Conservation (phyloP, 2,329 filamentous ascomycete species). For the Aspergillus sp. region DNA sequence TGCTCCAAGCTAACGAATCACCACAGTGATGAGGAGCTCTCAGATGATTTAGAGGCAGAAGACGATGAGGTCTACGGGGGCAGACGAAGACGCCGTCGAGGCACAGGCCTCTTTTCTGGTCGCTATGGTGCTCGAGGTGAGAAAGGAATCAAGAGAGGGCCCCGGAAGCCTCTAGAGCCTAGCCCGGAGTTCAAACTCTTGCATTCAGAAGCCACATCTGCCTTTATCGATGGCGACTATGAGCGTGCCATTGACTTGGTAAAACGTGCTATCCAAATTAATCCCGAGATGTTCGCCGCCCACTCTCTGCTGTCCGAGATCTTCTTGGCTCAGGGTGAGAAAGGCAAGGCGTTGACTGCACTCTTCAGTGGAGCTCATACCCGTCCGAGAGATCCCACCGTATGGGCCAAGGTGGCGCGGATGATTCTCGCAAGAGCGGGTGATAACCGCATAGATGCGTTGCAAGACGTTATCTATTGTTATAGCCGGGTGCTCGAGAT, state of each 20-base stretch:
- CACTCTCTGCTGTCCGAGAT: constrained; percentile 61
- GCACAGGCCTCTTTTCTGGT: constrained; percentile 33
- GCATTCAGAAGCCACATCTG: constrained; percentile 47
- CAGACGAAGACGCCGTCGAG: constrained; percentile 29
- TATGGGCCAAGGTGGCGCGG: constrained; percentile 58
- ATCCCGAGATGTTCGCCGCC: constrained; percentile 62
- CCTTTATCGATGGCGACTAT: constrained; percentile 48
- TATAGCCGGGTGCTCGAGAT: constrained; percentile 54
- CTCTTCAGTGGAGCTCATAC: constrained; percentile 59
- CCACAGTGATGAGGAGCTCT: constrained; percentile 23
- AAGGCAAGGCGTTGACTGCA: constrained; percentile 55
- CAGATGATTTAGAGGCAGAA: constrained; percentile 20
- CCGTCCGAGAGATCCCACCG: constrained; percentile 51
- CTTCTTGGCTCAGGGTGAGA: constrained; percentile 54
- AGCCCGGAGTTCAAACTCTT: constrained; percentile 47
- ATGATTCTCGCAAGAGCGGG: constrained; percentile 51
- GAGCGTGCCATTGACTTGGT: constrained; percentile 43
- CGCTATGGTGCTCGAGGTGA: constrained; percentile 39
- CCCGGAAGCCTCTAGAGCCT: constrained; percentile 46
- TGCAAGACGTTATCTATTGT: constrained; percentile 53
- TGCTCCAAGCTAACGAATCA: background rate
- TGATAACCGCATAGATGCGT: constrained; percentile 39
- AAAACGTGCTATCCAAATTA: constrained; percentile 51
- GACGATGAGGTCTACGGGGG: constrained; percentile 25
- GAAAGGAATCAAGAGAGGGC: constrained; percentile 47